Percentiles rank a stretch among this genome's conserved stretches.
Evolutionary conservation across 495 filamentous ascomycete species (phyloP).

Genomic region (Aspergillus ellipticus): DNA sequence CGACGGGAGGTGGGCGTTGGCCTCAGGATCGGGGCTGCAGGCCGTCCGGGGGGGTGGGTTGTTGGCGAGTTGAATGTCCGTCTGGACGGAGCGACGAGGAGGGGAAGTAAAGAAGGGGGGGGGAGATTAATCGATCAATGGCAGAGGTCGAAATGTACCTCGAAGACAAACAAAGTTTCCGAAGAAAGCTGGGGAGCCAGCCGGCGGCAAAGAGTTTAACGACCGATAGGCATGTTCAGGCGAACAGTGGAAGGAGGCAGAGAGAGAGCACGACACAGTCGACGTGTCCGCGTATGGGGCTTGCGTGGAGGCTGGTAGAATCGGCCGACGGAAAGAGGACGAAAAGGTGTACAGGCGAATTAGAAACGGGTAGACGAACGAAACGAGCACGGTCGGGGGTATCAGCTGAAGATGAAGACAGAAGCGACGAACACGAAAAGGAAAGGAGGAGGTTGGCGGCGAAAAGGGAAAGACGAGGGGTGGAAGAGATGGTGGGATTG

Average conservation of each 20-base stretch:
- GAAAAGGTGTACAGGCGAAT: background rate
- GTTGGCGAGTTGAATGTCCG: background rate
- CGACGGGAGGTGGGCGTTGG: slow-evolving; percentile 32
- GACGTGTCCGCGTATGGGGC: background rate
- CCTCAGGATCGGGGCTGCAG: slow-evolving; percentile 18
- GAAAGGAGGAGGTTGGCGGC: slow-evolving; percentile 9
- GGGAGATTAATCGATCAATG: slow-evolving; percentile 8
- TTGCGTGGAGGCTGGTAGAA: background rate
- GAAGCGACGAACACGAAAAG: background rate
- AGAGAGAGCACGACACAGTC: background rate
- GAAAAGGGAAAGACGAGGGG: slow-evolving; percentile 3
- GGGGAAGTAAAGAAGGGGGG: background rate
- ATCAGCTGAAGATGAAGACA: slow-evolving; percentile 1
- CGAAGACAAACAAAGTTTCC: slow-evolving; percentile 8
- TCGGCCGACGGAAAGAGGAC: background rate
- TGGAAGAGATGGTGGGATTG: slow-evolving; percentile 2
- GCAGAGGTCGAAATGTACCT: slow-evolving; percentile 2
- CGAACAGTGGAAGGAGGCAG: background rate
- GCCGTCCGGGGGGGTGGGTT: too few relatives aligned
- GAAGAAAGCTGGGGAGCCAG: slow-evolving; percentile 18
- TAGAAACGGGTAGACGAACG: background rate
- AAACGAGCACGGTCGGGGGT: background rate
- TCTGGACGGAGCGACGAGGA: slow-evolving; percentile 6
- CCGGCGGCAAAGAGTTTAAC: slow-evolving; percentile 26
- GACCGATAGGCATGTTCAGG: slow-evolving; percentile 25